A percentile compares a stretch with the other conserved stretches of the same genome.
phyloP scores from a whole-genome alignment of 768 basidiomycete genomes.

The Porphyrellus cyaneotinctus region DNA sequence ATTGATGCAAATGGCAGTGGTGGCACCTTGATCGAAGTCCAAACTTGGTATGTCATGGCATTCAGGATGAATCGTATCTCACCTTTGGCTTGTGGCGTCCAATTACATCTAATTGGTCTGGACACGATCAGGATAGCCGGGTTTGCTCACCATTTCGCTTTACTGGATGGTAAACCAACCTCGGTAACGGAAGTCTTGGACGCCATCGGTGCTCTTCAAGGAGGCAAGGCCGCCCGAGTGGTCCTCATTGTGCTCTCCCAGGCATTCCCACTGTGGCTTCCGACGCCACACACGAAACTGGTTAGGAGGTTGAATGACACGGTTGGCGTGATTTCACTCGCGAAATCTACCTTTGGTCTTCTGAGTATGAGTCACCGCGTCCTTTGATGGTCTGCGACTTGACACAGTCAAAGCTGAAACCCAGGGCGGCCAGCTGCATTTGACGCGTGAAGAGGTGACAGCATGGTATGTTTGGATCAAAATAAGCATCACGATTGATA shows the following conservation, averaged over 20 bases:
- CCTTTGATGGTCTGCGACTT: background rate
- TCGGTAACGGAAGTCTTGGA: conserved; percentile 28
- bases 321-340: conserved; percentile 35
- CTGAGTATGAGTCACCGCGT: conserved; percentile 26
- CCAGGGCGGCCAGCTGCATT: conserved; percentile 25
- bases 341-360: conserved; percentile 36
- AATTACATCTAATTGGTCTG: conserved; percentile 23
- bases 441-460: conserved; percentile 41
- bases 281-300: conserved; percentile 26
- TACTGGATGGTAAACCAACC: conserved; percentile 34
- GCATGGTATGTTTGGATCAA: conserved; percentile 21
- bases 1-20: conserved; percentile 23
- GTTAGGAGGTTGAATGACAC: conserved; percentile 25
- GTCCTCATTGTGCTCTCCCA: conserved; percentile 24
- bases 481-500: background rate
- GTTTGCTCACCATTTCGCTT: conserved; percentile 43
- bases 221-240: conserved; percentile 3
- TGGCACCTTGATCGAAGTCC: conserved; percentile 42
- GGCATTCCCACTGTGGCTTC: conserved; percentile 33
- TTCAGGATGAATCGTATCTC: conserved; percentile 34
- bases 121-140: conserved; percentile 45
- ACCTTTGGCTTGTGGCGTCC: background rate
- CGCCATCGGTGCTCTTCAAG: conserved; percentile 7
- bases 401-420: conserved; percentile 37
- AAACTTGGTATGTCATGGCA: conserved; percentile 36